Evolutionary conservation across 306 rosid genomes (phyloP).

Genomic region (Mimosa pudica): DNA sequence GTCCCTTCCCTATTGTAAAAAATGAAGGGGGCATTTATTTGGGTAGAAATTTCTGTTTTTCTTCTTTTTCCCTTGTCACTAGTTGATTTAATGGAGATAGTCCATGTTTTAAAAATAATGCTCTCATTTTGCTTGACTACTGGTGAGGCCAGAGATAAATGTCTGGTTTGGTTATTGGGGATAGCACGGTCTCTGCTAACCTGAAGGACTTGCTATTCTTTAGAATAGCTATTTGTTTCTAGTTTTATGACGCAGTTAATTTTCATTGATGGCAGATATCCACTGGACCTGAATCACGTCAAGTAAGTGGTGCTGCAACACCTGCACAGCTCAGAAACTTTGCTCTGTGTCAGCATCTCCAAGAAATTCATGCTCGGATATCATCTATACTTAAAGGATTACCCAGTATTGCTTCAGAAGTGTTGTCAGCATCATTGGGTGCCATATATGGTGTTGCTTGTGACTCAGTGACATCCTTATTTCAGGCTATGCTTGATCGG

Average conservation of each 20-base stretch:
- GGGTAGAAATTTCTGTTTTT: background rate
- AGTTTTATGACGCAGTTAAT: slow-evolving; percentile 14
- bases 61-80: background rate
- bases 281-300: slow-evolving; percentile 96
- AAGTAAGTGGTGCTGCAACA: slow-evolving; percentile 88
- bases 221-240: slow-evolving; percentile 21
- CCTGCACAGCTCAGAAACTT: slow-evolving; percentile 94
- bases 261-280: slow-evolving; percentile 73
- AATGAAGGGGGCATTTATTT: background rate
- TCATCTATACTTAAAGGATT: slow-evolving; percentile 70
- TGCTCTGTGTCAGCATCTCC: slow-evolving; percentile 83
- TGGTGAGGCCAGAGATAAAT: background rate
- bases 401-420: slow-evolving; percentile 87
- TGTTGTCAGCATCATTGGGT: slow-evolving; percentile 89
- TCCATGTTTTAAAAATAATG: background rate
- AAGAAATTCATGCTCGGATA: slow-evolving; percentile 79
- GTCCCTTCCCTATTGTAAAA: background rate
- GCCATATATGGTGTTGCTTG: slow-evolving; percentile 92
- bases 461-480: slow-evolving; percentile 84
- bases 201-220: slow-evolving; percentile 13
- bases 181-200: slow-evolving; percentile 12
- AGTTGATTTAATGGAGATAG: background rate
- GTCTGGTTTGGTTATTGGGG: background rate
- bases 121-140: background rate
- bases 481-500: slow-evolving; percentile 96